Evolutionary conservation across 139 green algal species (phyloP), one percentile per base, ranked within the genome.

Genomic region (Gonium pectorale): DNA sequence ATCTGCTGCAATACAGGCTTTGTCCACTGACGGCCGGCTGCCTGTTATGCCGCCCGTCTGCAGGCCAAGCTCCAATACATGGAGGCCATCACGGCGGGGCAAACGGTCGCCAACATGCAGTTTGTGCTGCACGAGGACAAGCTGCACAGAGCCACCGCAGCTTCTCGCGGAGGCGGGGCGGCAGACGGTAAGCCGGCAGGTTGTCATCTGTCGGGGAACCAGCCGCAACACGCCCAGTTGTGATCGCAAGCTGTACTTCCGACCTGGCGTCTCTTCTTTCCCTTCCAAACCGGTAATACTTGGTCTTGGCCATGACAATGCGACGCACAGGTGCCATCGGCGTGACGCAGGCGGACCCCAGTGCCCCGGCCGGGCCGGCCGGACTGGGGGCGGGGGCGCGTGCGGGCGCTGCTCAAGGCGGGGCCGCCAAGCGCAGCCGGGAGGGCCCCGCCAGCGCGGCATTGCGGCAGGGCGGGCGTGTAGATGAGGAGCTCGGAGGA

Each of bases 61-160:
- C 72, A 80, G 72, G 72, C 72, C 72, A 24, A 27, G 49, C 51
- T 80, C 51, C 72, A 80, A 52, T 80, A 68, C 72, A 67, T 80
- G 72, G 72, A 80, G 51, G 72, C 72, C 7, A 1, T 29, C 17
- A 19, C 6, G 3, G 72, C 51, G 52, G 72, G 35, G 4, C 35
- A 68, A 52, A 52, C 67, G 49, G 24, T 80, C 51, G 72, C 72
- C 19, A 54, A 46, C 54, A 70, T 70, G 54, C 46, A 60, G 27
- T 81, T 81, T 29, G 52, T 81, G 38, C 73, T 81, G 37, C 27
- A 59, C 26, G 73, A 81, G 56, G 73, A 81, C 38, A 81, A 81
- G 54, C 73, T 81, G 73, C 73, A 81, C 73, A 29, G 51, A 8
- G 6, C 5, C 51, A 22, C 21, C n/a, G 54, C 71, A 79, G 71